Percentiles rank a stretch among this genome's conserved stretches.
These are phyloP conservation scores for Globisporangium cylindrosporum DNA, from an alignment of 352 stramenopile genomes.

Conservation along the genomic window DNA sequence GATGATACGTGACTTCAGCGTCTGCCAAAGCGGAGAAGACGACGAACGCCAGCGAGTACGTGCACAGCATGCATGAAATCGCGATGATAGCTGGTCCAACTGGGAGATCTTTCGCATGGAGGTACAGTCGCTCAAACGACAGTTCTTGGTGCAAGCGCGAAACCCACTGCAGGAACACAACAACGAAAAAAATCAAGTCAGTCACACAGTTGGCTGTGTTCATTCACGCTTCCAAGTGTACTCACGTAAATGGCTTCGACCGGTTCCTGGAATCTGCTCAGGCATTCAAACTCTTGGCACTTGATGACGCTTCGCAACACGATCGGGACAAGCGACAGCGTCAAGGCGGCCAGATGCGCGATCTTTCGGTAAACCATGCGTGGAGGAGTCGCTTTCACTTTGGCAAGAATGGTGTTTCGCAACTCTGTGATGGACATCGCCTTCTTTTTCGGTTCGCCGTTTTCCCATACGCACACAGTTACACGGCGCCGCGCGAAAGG, in stretches of 20 bases:
- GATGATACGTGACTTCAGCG: conserved; percentile 84
- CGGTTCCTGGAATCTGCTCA: conserved; percentile 46
- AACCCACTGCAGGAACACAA: conserved; percentile 26
- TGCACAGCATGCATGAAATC: conserved; percentile 68
- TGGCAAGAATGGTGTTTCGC: conserved; percentile 74
- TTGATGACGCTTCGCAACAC: conserved; percentile 48
- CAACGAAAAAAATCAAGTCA: not conserved
- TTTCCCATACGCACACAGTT: conserved; percentile 78
- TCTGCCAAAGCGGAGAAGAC: conserved; percentile 76
- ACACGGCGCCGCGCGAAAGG: conserved; percentile 63
- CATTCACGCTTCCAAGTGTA: not conserved
- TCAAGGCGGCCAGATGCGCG: conserved; percentile 48
- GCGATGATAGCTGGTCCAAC: conserved; percentile 48
- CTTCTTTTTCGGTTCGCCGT: conserved; percentile 59
- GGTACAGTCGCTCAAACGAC: conserved; percentile 22
- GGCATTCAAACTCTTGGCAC: conserved; percentile 60
- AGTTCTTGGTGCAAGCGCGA: conserved; percentile 30
- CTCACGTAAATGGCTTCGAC: conserved; percentile 35
- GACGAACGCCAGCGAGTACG: conserved; percentile 71
- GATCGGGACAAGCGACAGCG: conserved; percentile 60
- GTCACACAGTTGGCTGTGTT: not conserved
- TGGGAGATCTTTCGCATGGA: conserved; percentile 24
- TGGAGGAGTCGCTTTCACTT: conserved; percentile 72
- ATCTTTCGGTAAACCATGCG: conserved; percentile 72
- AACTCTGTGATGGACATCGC: conserved; percentile 82